Evolutionary conservation across 805 yeast genomes (phyloP), one percentile per base, ranked within the genome.

Genomic region (Dipodascopsis tothii): DNA sequence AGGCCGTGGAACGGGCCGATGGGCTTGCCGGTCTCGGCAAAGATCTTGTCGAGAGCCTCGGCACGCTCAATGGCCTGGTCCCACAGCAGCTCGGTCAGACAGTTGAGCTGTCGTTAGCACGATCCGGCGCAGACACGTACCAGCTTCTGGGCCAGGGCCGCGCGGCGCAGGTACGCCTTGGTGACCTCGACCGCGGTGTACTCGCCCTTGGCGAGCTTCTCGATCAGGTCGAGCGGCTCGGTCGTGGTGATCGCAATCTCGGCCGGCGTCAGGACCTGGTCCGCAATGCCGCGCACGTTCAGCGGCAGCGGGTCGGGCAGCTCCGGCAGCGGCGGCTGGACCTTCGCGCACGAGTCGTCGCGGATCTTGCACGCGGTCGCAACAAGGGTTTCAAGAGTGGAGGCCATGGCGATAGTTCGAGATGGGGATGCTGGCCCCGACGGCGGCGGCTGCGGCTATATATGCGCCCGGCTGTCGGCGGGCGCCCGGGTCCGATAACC

Each of bases 1-100:
- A 80, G 64, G 35, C 86, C 86, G 54, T 80, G 86, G 45, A 80
- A 62, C 7, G 84, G 82, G 34, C 86, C 87, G 30, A 74, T 60
- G 1, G 77, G 65, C 47, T 71, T 66, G 21, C 84, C 83, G 30
- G 72, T 68, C 36, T 66, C 62, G 23, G 59, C 62, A 35, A 66
- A 64, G 53, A 68, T 63, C 5, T 69, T 70, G 57, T 80, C 85
- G 48, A 79, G 66, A 45, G 66, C 43, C 1, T 45, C 48, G 1
- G 78, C 78, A 38, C 73, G 62, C 38, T 62, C 54, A 41, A 74
- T 58, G 11, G 77, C 78, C 40, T 73, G 74, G 23, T 72, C 72
- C 33, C 67, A 53, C 47, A 74, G 68, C 5, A 73, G 46, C 33
- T 73, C 70, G 61, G 69, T 63, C 5, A 72, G 72, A 56, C 75